Evolutionary conservation across 2,329 filamentous ascomycete species (phyloP).

Genomic region (Botrytis byssoidea): DNA sequence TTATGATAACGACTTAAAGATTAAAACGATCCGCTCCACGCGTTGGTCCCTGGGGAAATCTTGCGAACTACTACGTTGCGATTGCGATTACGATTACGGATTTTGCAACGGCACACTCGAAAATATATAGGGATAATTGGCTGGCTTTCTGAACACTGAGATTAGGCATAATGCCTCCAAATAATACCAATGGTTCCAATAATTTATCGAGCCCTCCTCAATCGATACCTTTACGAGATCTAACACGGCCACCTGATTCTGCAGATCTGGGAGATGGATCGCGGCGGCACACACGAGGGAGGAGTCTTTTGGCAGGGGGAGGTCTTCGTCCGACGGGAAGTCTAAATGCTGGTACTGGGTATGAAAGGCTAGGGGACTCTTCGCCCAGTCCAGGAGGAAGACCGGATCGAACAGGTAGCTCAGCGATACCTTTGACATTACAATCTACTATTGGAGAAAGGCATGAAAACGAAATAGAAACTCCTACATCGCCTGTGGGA

Average conservation of each 20-base stretch:
- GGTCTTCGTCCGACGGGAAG: slow-evolving; percentile 33
- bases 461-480: slow-evolving; percentile 28
- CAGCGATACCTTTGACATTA: slow-evolving; percentile 23
- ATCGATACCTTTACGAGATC: slow-evolving; percentile 71
- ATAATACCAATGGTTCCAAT: slow-evolving; percentile 44
- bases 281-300: slow-evolving; percentile 35
- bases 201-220: slow-evolving; percentile 50
- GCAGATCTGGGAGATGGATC: slow-evolving; percentile 32
- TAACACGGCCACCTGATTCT: slow-evolving; percentile 43
- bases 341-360: slow-evolving; percentile 29
- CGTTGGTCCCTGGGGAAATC: slow-evolving; percentile 20
- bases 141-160: slow-evolving; percentile 23
- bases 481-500: slow-evolving; percentile 35
- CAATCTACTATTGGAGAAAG: slow-evolving; percentile 9
- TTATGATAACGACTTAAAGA: slow-evolving; percentile 29
- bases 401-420: slow-evolving; percentile 21
- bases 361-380: slow-evolving; percentile 37
- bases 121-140: not conserved
- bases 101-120: slow-evolving; percentile 10
- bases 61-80: slow-evolving; percentile 18
- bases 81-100: slow-evolving; percentile 20
- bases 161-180: slow-evolving; percentile 47
- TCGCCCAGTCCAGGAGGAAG: slow-evolving; percentile 35
- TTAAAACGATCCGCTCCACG: slow-evolving; percentile 15
- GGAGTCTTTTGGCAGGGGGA: slow-evolving; percentile 36